Percentiles rank a stretch among this genome's conserved stretches.
Evolutionary conservation across 768 basidiomycete species (phyloP).

Genomic region (Boletus eberwhitei): DNA sequence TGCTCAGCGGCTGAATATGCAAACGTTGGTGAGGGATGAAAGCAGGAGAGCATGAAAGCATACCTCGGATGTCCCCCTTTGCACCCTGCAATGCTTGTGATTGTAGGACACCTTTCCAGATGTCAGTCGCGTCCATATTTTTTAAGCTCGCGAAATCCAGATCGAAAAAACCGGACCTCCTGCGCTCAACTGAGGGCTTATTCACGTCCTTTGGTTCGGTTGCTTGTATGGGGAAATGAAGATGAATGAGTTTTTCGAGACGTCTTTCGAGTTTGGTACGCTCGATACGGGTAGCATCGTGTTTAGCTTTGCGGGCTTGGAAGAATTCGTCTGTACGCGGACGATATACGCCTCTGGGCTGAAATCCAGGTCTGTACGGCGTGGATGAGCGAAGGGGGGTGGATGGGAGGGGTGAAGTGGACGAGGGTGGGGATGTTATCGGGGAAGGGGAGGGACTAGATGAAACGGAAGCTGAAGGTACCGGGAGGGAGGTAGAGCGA

Average conservation of each 20-base stretch:
- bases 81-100: slow-evolving; percentile 40
- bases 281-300: slow-evolving; percentile 62
- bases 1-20: slow-evolving; percentile 69
- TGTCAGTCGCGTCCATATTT: slow-evolving; percentile 60
- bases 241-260: slow-evolving; percentile 78
- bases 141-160: slow-evolving; percentile 55
- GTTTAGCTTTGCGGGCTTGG: slow-evolving; percentile 37
- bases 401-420: slow-evolving; percentile 23
- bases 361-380: slow-evolving; percentile 89
- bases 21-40: slow-evolving; percentile 1
- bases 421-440: slow-evolving; percentile 21
- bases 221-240: slow-evolving; percentile 55
- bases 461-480: slow-evolving; percentile 2
- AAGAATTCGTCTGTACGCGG: slow-evolving; percentile 80
- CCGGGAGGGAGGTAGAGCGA: slow-evolving; percentile 3
- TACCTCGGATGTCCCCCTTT: slow-evolving; percentile 71
- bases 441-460: slow-evolving; percentile 21
- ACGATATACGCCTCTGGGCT: slow-evolving; percentile 82
- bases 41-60: slow-evolving; percentile 8
- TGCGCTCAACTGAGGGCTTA: slow-evolving; percentile 20
- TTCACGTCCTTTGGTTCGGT: slow-evolving; percentile 10
- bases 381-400: slow-evolving; percentile 34
- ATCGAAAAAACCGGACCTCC: slow-evolving; percentile 73
- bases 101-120: slow-evolving; percentile 65
- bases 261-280: slow-evolving; percentile 81